These are phyloP conservation scores for Clonostachys sp. DNA, from an alignment of 2,329 filamentous ascomycete genomes.

Conservation along the genomic window DNA sequence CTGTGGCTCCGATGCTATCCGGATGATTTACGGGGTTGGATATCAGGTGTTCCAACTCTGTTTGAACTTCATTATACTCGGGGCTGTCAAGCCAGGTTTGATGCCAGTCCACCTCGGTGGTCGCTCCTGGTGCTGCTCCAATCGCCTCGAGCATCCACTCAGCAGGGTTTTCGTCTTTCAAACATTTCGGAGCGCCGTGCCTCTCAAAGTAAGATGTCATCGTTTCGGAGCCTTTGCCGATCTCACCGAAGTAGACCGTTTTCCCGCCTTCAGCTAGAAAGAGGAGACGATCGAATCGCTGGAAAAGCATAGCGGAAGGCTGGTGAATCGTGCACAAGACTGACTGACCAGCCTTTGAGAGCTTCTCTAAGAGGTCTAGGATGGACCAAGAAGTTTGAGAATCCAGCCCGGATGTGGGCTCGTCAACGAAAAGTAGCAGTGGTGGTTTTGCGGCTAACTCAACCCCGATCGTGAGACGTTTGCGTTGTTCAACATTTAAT, in stretches of 20 bases:
- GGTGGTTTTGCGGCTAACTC: slow-evolving; percentile 30
- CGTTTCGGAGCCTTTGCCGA: slow-evolving; percentile 37
- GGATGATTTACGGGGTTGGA: neutral
- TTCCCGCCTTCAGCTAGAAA: slow-evolving; percentile 45
- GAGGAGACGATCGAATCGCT: slow-evolving; percentile 48
- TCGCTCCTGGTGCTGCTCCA: slow-evolving; percentile 23
- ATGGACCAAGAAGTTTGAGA: slow-evolving; percentile 53
- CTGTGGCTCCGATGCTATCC: slow-evolving; percentile 53
- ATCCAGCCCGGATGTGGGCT: slow-evolving; percentile 47
- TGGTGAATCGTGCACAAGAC: slow-evolving; percentile 58
- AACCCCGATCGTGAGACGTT: slow-evolving; percentile 39
- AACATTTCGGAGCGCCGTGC: slow-evolving; percentile 59
- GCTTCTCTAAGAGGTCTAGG: slow-evolving; percentile 51
- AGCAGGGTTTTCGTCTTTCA: slow-evolving; percentile 45
- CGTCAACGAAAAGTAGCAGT: slow-evolving; percentile 43
- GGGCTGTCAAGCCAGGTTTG: slow-evolving; percentile 46
- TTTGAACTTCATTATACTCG: slow-evolving; percentile 20
- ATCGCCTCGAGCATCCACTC: slow-evolving; percentile 43
- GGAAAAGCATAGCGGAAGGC: slow-evolving; percentile 46
- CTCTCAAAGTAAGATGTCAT: slow-evolving; percentile 49
- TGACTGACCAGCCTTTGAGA: slow-evolving; percentile 52
- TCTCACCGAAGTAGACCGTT: slow-evolving; percentile 46
- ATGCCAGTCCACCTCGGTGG: slow-evolving; percentile 67
- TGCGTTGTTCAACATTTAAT: slow-evolving; percentile 38
- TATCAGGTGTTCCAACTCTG: slow-evolving; percentile 41